These are phyloP conservation scores for Perilla frutescens DNA, from an alignment of 257 asterid genomes.

Conservation along the genomic window DNA sequence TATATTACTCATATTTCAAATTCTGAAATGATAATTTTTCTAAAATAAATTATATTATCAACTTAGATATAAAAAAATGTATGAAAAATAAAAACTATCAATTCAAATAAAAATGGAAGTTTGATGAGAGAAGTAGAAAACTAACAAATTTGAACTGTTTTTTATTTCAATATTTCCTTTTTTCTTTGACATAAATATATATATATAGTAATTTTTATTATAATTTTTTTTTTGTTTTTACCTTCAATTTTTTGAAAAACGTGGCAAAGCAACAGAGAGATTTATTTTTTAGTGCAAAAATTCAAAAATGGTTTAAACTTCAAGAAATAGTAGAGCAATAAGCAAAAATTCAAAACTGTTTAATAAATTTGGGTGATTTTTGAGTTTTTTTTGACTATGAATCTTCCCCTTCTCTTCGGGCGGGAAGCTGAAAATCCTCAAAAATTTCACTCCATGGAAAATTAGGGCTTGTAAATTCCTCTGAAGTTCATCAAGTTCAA, in stretches of 20 bases:
- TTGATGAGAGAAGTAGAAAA: too few relatives aligned
- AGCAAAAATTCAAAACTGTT: constrained; percentile 12
- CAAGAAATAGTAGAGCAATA: constrained; percentile 27
- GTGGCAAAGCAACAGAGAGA: constrained; percentile 8
- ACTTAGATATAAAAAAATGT: too few relatives aligned
- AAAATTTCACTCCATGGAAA: constrained; percentile 35
- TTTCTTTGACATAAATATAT: too few relatives aligned
- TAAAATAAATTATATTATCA: too few relatives aligned
- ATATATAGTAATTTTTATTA: too few relatives aligned
- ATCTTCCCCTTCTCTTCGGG: constrained; percentile 50
- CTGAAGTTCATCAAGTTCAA: constrained; percentile 35
- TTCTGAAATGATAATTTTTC: too few relatives aligned
- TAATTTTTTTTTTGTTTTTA: too few relatives aligned
- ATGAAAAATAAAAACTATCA: too few relatives aligned
- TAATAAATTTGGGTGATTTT: constrained; percentile 10
- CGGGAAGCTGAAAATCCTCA: constrained; percentile 67
- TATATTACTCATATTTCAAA: too few relatives aligned
- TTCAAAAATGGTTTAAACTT: constrained; percentile 24
- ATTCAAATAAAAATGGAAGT: too few relatives aligned
- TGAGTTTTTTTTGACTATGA: constrained; percentile 30
- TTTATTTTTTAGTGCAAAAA: neutral
- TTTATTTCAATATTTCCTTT: too few relatives aligned
- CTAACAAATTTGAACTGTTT: too few relatives aligned
- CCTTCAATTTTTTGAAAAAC: neutral
- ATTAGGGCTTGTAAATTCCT: constrained; percentile 56